Evolutionary conservation across 192 early-diverging fungal genomes (phyloP).

Genomic region (Backusella luteola): DNA sequence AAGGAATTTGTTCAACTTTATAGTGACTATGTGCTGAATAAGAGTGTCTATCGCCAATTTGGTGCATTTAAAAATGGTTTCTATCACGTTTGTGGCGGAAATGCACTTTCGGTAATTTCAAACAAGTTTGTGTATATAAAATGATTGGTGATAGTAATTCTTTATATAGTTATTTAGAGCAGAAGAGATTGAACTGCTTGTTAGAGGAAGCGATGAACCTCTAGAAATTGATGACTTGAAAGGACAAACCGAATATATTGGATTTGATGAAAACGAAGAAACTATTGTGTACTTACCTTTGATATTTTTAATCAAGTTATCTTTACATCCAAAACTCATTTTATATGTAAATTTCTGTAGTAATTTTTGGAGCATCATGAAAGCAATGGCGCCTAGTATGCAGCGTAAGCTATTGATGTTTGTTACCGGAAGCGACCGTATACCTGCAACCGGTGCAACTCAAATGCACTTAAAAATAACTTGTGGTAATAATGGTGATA

Average conservation of each 20-base stretch:
- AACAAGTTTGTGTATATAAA: not conserved
- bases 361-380: conserved; percentile 80
- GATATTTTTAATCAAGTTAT: not conserved
- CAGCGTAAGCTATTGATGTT: conserved; percentile 82
- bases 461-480: conserved; percentile 70
- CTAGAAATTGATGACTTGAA: conserved; percentile 55
- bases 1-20: conserved; percentile 82
- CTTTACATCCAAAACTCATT: not conserved
- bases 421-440: conserved; percentile 90
- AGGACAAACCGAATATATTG: conserved; percentile 55
- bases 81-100: conserved; percentile 84
- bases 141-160: not conserved
- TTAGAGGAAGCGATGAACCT: conserved; percentile 79
- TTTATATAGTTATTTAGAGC: conserved; percentile 68
- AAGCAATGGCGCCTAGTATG: conserved; percentile 58
- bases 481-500: conserved; percentile 53
- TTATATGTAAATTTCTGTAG: conserved; percentile 17
- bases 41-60: conserved; percentile 71
- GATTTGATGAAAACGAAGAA: conserved; percentile 56
- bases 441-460: conserved; percentile 76
- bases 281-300: conserved; percentile 43
- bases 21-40: conserved; percentile 79
- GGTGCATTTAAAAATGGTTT: conserved; percentile 86
- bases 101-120: conserved; percentile 63
- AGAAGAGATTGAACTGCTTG: conserved; percentile 89